These are phyloP conservation scores for Puccinia horiana DNA, from an alignment of 1,284 basidiomycete species.

Conservation along the genomic window DNA sequence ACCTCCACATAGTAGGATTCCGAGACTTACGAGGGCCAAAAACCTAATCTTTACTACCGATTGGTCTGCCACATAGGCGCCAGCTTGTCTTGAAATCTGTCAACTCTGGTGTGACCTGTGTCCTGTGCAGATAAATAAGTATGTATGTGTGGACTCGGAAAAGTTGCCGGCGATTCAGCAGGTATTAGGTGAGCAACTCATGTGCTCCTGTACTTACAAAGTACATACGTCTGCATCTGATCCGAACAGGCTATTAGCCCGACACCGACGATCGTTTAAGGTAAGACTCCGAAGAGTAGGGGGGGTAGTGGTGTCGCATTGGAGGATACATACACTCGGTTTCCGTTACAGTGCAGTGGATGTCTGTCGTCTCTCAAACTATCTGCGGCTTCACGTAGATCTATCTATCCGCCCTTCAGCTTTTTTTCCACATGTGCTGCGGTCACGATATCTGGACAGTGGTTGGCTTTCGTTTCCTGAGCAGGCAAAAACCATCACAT, in stretches of 20 bases:
- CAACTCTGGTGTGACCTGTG: neutral
- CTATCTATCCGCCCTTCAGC: constrained; percentile 37
- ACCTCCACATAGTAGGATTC: neutral
- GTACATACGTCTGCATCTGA: neutral
- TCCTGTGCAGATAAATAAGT: neutral
- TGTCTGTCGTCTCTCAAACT: constrained; percentile 29
- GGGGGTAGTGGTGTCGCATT: constrained; percentile 15
- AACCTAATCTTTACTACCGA: neutral
- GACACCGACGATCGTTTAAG: constrained; percentile 28
- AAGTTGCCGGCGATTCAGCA: neutral
- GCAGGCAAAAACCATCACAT: constrained; percentile 31
- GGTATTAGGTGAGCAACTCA: constrained; percentile 14
- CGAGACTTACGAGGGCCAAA: neutral
- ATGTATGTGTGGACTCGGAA: neutral
- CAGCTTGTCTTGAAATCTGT: neutral
- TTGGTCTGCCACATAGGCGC: neutral
- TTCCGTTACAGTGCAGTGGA: constrained; percentile 28
- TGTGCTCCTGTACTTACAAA: constrained; percentile 36
- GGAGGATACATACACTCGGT: constrained; percentile 32
- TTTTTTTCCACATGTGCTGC: constrained; percentile 21
- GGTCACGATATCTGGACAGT: constrained; percentile 3
- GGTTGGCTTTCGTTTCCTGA: constrained; percentile 30
- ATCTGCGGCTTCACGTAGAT: constrained; percentile 40
- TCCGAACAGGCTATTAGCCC: constrained; percentile 32
- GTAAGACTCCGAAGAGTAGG: neutral